Base-by-base conservation (phyloP, 345 rosid genomes). In the Geranium brycei region DNA sequence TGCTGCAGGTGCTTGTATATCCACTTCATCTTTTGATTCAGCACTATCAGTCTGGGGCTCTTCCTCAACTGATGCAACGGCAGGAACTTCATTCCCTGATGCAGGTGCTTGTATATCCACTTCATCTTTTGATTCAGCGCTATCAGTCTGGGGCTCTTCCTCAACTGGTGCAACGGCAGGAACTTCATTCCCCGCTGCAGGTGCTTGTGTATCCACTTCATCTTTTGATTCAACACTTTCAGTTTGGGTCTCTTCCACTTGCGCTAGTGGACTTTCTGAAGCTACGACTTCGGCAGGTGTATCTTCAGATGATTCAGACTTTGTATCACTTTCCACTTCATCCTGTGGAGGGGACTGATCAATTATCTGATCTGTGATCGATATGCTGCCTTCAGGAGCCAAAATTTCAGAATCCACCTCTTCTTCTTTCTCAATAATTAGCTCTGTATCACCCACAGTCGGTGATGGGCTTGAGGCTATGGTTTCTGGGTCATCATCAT, bases 221-320 rank as follows among this genome's bases (percentile, higher is more conserved):
- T 71, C 83, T 64, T 80, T 71, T 69, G 76, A 76, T 58, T 63
- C 66, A 57, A n/a, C 61, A 55, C 63, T 66, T 28, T 31, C 75
- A 31, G 68, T 17, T 68, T 69, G 71, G 56, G 64, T 68, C 65
- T 61, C 16, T 57, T 60, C 78, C 68, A 67, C 78, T 62, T 66
- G 77, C 58, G 57, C 70, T 64, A 66, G 70, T 57, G 79, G 68
- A 73, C 69, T 69, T 64, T 73, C 83, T 57, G 83, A 73, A 69
- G 83, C 15, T 58, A 60, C 60, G 63, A 75, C 69, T 73, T 78
- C 78, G 66, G 69, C 74, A 63, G 64, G 57, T 71, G 71, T 67
- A 64, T 72, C 87, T 31, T 40, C 82, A 66, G 85, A 68, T 51
- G 69, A 57, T 10, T 60, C 68, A 17, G 74, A 60, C 16, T 59